phyloP scores from a whole-genome alignment of 2,329 filamentous ascomycete genomes.

The Sphaerulina vaccinii region DNA sequence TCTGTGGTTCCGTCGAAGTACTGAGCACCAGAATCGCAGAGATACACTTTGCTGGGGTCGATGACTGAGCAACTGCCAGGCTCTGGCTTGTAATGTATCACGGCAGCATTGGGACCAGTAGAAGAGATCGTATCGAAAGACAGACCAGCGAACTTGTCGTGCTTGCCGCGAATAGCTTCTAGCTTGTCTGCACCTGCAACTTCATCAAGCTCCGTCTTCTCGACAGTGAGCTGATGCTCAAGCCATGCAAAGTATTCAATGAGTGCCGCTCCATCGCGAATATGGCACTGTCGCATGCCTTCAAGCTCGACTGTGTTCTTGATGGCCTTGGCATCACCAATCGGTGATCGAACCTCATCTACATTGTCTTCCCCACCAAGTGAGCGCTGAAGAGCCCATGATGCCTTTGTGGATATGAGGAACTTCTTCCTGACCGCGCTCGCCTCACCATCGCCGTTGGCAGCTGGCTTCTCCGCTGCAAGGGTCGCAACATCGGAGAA shows the following conservation, averaged over 20 bases:
- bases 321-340: slow-evolving; percentile 87
- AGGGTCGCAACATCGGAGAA: slow-evolving; percentile 74
- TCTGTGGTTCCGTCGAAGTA: slow-evolving; percentile 95
- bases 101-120: slow-evolving; percentile 84
- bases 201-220: slow-evolving; percentile 76
- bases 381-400: slow-evolving; percentile 86
- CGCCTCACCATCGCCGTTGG: slow-evolving; percentile 23
- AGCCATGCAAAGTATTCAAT: slow-evolving; percentile 96
- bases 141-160: slow-evolving; percentile 78
- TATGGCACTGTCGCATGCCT: slow-evolving; percentile 91
- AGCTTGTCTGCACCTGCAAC: slow-evolving; percentile 90
- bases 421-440: slow-evolving; percentile 61
- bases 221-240: slow-evolving; percentile 73
- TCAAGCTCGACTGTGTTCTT: slow-evolving; percentile 88
- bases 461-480: slow-evolving; percentile 43
- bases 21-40: slow-evolving; percentile 97
- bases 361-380: slow-evolving; percentile 82
- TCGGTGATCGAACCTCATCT: slow-evolving; percentile 81
- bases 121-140: slow-evolving; percentile 97
- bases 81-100: slow-evolving; percentile 95
- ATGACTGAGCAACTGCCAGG: slow-evolving; percentile 77
- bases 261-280: slow-evolving; percentile 87
- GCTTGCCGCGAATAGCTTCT: slow-evolving; percentile 68
- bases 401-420: slow-evolving; percentile 81
- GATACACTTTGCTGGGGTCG: slow-evolving; percentile 81